Evolutionary conservation across 345 rosid genomes (phyloP).

Genomic region (Salix koriyanagi): DNA sequence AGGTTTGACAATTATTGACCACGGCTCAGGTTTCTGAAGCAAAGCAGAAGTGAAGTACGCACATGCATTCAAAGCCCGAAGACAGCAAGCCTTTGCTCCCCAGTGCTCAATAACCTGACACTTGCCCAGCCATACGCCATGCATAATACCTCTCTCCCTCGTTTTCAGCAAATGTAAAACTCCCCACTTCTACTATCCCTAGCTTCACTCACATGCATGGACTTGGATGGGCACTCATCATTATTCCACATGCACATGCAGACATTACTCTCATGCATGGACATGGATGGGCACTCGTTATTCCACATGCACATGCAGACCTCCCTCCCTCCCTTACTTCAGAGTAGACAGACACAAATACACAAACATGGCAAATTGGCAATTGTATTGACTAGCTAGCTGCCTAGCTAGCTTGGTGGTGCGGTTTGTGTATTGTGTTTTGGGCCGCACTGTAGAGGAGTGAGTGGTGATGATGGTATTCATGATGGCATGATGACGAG

Average conservation of each 20-base stretch:
- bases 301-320: slow-evolving; percentile 48
- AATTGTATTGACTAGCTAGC: background rate
- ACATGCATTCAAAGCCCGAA: slow-evolving; percentile 29
- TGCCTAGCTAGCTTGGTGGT: background rate
- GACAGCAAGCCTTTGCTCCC: slow-evolving; percentile 2
- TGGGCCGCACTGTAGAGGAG: background rate
- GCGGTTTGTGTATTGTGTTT: background rate
- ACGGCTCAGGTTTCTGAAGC: background rate
- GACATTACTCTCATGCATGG: slow-evolving; percentile 44
- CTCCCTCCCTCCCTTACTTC: background rate
- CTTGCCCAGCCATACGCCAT: slow-evolving; percentile 32
- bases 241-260: slow-evolving; percentile 51
- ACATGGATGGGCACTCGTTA: slow-evolving; percentile 48
- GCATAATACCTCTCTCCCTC: slow-evolving; percentile 21
- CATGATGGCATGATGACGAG: slow-evolving; percentile 49
- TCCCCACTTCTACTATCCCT: background rate
- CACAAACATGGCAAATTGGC: too few species aligned
- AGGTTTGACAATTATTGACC: background rate
- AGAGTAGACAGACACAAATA: background rate
- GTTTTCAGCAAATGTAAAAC: slow-evolving; percentile 16
- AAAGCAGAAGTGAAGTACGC: slow-evolving; percentile 16
- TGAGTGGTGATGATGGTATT: slow-evolving; percentile 33
- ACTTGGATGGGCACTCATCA: slow-evolving; percentile 53
- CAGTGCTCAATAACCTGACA: slow-evolving; percentile 37
- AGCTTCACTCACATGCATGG: slow-evolving; percentile 43